phyloP scores from a whole-genome alignment of 441 rosid species.

The Iberis amara region DNA sequence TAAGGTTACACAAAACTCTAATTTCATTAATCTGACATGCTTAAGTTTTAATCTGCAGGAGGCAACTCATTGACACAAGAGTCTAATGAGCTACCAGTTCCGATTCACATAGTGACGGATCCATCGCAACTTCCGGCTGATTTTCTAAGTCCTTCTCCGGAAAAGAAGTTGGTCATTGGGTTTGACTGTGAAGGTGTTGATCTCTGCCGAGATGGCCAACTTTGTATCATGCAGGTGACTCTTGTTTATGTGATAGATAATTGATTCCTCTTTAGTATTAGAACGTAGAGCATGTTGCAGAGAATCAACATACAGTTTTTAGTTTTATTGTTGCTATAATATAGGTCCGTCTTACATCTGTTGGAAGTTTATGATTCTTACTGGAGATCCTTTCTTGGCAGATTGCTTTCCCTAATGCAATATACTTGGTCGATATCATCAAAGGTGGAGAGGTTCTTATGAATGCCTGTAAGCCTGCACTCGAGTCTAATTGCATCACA shows the following conservation, averaged over 20 bases:
- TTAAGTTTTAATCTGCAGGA: slow-evolving; percentile 32
- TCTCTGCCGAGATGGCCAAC: slow-evolving; percentile 73
- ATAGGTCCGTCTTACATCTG: too few species aligned
- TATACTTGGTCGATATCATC: slow-evolving; percentile 77
- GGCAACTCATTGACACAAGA: slow-evolving; percentile 42
- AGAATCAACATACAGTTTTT: not conserved
- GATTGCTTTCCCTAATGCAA: slow-evolving; percentile 90
- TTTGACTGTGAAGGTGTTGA: slow-evolving; percentile 92
- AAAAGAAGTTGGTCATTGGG: slow-evolving; percentile 57
- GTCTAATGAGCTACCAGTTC: slow-evolving; percentile 43
- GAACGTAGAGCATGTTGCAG: not conserved
- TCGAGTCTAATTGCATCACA: slow-evolving; percentile 77
- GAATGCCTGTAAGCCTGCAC: slow-evolving; percentile 91
- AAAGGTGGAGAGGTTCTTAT: slow-evolving; percentile 67
- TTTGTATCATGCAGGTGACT: slow-evolving; percentile 88
- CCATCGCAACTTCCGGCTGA: slow-evolving; percentile 76
- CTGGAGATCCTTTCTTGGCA: slow-evolving; percentile 47
- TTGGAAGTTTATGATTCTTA: too few species aligned
- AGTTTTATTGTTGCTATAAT: not conserved
- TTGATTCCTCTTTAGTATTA: slow-evolving; percentile 3
- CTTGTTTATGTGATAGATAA: not conserved
- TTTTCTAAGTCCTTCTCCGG: slow-evolving; percentile 66
- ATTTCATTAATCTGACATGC: slow-evolving; percentile 1
- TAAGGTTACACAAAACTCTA: too few species aligned
- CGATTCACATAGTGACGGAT: slow-evolving; percentile 56